Conservation (phyloP, 305 asterid genomes). For the Petunia hybrid region DNA sequence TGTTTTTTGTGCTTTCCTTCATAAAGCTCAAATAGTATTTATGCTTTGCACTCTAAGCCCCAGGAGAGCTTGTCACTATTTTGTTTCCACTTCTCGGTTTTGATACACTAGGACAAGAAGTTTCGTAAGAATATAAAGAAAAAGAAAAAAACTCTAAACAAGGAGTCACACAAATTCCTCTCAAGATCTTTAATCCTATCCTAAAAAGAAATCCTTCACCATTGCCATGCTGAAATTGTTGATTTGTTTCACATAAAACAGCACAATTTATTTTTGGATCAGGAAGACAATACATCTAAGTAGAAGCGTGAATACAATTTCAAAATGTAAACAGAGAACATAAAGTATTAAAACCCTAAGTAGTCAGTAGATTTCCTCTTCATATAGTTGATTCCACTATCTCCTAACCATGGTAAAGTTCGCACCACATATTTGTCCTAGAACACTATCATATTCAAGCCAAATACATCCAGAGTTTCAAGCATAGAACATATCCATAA, state of each 20-base stretch:
- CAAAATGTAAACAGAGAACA: neutral
- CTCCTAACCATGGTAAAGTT: neutral
- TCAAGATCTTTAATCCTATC: neutral
- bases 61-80: neutral
- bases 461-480: neutral
- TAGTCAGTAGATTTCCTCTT: neutral
- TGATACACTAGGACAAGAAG: conserved; percentile 3
- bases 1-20: neutral
- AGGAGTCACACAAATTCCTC: conserved; percentile 12
- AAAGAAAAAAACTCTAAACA: neutral
- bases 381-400: neutral
- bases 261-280: neutral
- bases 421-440: conserved; percentile 22
- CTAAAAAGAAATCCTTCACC: neutral
- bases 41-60: neutral
- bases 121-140: neutral
- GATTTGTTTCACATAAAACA: neutral
- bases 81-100: neutral
- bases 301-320: neutral
- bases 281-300: neutral
- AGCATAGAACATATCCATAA: conserved; percentile 11
- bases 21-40: neutral
- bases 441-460: neutral
- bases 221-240: neutral
- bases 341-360: neutral